These are phyloP conservation scores for Chlorella sp. DNA, from an alignment of 139 green algal genomes.

Conservation along the genomic window DNA sequence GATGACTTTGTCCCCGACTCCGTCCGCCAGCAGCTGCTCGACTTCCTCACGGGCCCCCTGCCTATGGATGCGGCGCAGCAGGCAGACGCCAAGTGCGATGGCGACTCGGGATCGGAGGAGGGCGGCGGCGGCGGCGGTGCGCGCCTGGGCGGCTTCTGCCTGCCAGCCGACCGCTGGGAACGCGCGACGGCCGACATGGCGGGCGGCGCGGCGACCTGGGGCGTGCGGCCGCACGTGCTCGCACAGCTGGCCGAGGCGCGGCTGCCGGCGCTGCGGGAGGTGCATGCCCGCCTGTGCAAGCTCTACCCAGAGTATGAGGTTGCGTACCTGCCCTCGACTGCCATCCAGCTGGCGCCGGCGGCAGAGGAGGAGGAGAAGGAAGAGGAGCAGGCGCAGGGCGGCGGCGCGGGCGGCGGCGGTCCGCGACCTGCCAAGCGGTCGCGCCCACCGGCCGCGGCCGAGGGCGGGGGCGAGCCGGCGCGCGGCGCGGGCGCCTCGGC, in stretches of 20 bases:
- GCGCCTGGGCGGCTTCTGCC: background rate
- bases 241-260: constrained; percentile 29
- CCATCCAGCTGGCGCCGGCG: constrained; percentile 53
- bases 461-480: too few relatives aligned
- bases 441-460: too few relatives aligned
- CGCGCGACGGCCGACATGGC: constrained; percentile 61
- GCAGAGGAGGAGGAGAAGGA: background rate
- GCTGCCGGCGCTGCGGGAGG: constrained; percentile 63
- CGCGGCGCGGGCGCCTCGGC: too few relatives aligned
- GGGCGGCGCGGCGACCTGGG: constrained; percentile 58
- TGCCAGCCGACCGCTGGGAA: constrained; percentile 61
- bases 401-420: background rate
- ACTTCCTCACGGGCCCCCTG: constrained; percentile 26
- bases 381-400: background rate
- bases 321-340: constrained; percentile 71
- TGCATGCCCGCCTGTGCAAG: constrained; percentile 65
- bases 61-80: background rate
- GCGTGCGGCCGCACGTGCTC: constrained; percentile 54
- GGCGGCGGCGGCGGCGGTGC: background rate
- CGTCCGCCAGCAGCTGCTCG: constrained; percentile 40
- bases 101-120: too few relatives aligned
- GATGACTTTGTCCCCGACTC: constrained; percentile 65
- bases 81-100: background rate
- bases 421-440: too few relatives aligned
- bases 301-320: constrained; percentile 79